Evolutionary conservation across 2,329 filamentous ascomycete species (phyloP).

Genomic region (Fusarium metavorans): DNA sequence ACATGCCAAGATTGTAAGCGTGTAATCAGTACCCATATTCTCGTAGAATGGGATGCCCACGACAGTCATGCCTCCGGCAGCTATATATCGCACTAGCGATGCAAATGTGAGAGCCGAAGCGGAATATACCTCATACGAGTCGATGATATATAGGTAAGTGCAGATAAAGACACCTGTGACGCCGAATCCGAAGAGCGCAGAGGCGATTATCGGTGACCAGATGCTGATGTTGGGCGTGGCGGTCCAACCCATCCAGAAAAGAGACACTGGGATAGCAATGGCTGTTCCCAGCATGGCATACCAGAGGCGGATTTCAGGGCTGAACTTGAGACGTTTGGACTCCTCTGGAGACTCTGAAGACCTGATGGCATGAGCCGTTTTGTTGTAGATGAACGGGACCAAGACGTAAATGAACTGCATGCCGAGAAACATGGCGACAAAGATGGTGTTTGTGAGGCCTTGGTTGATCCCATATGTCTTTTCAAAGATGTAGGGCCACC

Average conservation of each 20-base stretch:
- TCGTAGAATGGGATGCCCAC: constrained; percentile 1
- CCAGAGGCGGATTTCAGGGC: constrained; percentile 66
- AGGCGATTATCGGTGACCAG: constrained; percentile 64
- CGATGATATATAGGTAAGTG: constrained; percentile 69
- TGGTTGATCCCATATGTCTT: constrained; percentile 53
- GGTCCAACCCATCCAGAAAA: constrained; percentile 72
- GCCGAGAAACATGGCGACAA: constrained; percentile 56
- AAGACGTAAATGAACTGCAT: constrained; percentile 47
- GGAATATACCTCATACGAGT: constrained; percentile 65
- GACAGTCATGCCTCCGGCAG: background rate
- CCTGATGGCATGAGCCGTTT: constrained; percentile 50
- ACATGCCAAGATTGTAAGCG: constrained; percentile 1
- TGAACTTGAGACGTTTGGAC: constrained; percentile 53
- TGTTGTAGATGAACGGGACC: constrained; percentile 47
- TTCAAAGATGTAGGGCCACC: constrained; percentile 62
- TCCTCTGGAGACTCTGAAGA: constrained; percentile 36
- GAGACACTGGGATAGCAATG: constrained; percentile 60
- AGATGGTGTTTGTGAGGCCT: constrained; percentile 56
- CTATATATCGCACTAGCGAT: background rate
- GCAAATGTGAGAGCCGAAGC: constrained; percentile 39
- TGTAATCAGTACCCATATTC: background rate
- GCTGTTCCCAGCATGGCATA: constrained; percentile 62
- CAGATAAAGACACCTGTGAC: constrained; percentile 63
- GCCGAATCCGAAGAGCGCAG: constrained; percentile 64
- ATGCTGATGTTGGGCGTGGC: constrained; percentile 55